Conservation (phyloP, 169 alveolate genomes). For the Plasmodium inui region DNA sequence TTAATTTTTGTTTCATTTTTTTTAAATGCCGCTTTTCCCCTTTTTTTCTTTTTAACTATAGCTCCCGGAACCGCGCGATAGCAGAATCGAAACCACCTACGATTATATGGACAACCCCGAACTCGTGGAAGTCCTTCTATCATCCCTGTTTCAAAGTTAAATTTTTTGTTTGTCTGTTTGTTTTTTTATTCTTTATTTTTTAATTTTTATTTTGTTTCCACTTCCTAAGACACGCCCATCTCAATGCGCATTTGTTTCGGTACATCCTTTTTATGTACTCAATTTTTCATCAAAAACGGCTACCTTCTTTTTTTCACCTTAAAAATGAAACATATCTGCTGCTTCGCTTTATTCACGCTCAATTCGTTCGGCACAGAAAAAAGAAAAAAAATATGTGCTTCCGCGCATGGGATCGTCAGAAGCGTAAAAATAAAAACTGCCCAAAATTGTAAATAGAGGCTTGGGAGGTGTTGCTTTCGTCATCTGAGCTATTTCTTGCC, state of each 20-base stretch:
- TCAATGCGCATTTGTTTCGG: not conserved
- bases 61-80: conserved; percentile 61
- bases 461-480: not conserved
- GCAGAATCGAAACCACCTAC: conserved; percentile 17
- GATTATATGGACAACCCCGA: conserved; percentile 72
- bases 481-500: not conserved
- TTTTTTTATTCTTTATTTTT: not conserved
- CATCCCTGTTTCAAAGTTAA: conserved; percentile 70
- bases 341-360: not conserved
- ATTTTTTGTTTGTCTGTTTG: conserved; percentile 7
- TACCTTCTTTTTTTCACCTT: not conserved
- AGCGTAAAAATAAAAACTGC: not conserved
- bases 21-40: not conserved
- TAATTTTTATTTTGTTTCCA: not conserved
- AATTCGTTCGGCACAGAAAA: not conserved
- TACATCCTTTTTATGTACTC: not conserved
- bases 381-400: not conserved
- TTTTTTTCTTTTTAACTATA: conserved; percentile 5
- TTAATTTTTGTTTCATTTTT: not conserved
- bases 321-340: not conserved
- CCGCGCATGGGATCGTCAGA: not conserved
- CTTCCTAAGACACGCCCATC: not conserved
- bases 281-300: not conserved
- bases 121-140: conserved; percentile 45
- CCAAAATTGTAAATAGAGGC: not conserved